phyloP scores from a whole-genome alignment of 1,139 yeast species.

The Suhomyces bokatorum region DNA sequence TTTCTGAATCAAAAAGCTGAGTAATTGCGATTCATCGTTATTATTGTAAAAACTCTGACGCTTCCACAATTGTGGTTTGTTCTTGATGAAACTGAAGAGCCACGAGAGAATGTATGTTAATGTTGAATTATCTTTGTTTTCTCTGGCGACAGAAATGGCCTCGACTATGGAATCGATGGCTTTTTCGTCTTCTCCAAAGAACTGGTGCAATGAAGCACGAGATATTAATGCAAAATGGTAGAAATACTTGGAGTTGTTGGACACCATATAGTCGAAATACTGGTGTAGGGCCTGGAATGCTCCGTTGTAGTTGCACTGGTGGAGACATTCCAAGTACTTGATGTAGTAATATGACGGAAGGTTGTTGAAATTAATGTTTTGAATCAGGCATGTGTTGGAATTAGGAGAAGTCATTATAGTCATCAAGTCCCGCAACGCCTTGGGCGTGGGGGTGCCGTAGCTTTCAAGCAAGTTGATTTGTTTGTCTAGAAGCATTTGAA shows the following conservation, averaged over 20 bases:
- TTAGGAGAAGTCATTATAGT: conserved; percentile 42
- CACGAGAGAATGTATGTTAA: conserved; percentile 77
- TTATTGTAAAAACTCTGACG: conserved; percentile 42
- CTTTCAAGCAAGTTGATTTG: conserved; percentile 59
- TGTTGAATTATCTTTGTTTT: conserved; percentile 73
- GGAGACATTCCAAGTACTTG: conserved; percentile 61
- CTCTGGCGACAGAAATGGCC: conserved; percentile 86
- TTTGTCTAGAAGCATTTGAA: conserved; percentile 52
- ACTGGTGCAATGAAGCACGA: conserved; percentile 74
- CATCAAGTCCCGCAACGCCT: conserved; percentile 45
- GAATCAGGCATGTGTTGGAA: conserved; percentile 43
- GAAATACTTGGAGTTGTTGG: conserved; percentile 60
- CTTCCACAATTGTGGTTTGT: conserved; percentile 59
- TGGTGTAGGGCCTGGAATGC: conserved; percentile 75
- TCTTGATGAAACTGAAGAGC: conserved; percentile 70
- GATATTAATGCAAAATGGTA: conserved; percentile 84
- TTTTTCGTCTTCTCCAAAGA: conserved; percentile 70
- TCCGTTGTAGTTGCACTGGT: conserved; percentile 66
- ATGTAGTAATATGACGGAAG: conserved; percentile 69
- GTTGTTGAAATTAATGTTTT: conserved; percentile 47
- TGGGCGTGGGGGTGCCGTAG: conserved; percentile 55
- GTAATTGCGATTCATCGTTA: conserved; percentile 55
- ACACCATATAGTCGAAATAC: conserved; percentile 84
- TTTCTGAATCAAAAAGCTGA: conserved; percentile 61
- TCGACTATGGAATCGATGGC: conserved; percentile 83